Conservation (phyloP, 2,329 filamentous ascomycete genomes). For the Sarocladium strictum region DNA sequence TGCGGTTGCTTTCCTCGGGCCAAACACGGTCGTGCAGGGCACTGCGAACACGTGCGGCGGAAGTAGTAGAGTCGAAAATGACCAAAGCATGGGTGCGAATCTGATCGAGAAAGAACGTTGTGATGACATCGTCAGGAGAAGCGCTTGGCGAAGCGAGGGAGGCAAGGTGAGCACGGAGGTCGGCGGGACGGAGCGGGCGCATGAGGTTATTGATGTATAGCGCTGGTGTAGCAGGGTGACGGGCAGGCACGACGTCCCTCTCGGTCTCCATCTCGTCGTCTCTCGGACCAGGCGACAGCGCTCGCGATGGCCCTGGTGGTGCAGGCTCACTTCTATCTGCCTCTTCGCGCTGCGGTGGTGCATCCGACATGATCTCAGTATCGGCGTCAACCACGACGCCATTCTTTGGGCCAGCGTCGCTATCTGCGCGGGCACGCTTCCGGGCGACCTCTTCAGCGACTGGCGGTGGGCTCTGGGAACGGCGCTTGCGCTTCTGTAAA, state of each 20-base stretch:
- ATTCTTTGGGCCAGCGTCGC: conserved; percentile 10
- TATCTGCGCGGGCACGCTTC: conserved; percentile 46
- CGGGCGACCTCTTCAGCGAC: conserved; percentile 44
- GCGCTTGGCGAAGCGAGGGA: conserved; percentile 58
- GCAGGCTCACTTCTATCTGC: not conserved
- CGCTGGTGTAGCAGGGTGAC: conserved; percentile 67
- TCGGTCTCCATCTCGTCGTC: conserved; percentile 27
- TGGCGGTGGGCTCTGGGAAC: conserved; percentile 56
- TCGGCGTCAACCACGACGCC: conserved; percentile 1
- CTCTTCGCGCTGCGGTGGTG: not conserved
- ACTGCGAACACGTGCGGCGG: conserved; percentile 70
- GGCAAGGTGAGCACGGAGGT: conserved; percentile 63
- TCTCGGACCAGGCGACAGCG: conserved; percentile 52
- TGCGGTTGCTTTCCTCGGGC: conserved; percentile 81
- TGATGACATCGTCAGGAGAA: conserved; percentile 43
- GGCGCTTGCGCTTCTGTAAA: conserved; percentile 59
- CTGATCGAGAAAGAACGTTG: conserved; percentile 71
- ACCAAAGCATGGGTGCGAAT: conserved; percentile 87
- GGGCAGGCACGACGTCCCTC: conserved; percentile 44
- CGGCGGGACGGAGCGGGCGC: conserved; percentile 68
- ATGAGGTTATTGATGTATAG: conserved; percentile 89
- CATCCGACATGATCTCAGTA: conserved; percentile 1
- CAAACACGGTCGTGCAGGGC: conserved; percentile 74
- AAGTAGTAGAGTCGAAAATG: conserved; percentile 59
- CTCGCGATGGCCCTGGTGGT: conserved; percentile 37